Evolutionary conservation across 2,329 filamentous ascomycete genomes (phyloP).

Genomic region (Setomelanomma holmii): DNA sequence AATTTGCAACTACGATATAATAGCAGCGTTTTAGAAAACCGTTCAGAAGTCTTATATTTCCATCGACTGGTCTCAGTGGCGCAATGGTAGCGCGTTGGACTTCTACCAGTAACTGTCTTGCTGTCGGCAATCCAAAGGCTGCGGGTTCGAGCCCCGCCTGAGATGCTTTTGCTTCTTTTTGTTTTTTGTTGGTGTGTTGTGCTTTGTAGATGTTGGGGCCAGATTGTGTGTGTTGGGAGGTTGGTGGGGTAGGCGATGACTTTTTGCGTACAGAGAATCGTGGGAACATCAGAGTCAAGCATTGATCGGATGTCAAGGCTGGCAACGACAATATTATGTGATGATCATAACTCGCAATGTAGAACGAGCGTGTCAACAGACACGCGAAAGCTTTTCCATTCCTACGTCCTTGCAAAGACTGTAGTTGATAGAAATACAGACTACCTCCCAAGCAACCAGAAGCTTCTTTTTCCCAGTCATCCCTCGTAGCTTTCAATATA

Average conservation of each 20-base stretch:
- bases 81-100: constrained; percentile 46
- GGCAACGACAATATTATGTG: too few relatives aligned
- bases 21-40: constrained; percentile 2
- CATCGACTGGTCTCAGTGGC: constrained; percentile 34
- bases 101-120: constrained; percentile 23
- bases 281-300: too few relatives aligned
- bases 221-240: too few relatives aligned
- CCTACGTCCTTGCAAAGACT: not conserved
- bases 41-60: constrained; percentile 31
- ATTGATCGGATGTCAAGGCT: too few relatives aligned
- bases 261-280: too few relatives aligned
- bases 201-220: not conserved
- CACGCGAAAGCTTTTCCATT: constrained; percentile 14
- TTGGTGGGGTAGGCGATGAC: too few relatives aligned
- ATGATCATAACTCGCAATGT: too few relatives aligned
- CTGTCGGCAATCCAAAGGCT: constrained; percentile 37
- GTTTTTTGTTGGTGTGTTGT: not conserved
- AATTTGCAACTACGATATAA: not conserved
- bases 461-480: constrained; percentile 2
- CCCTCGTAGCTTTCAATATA: not conserved
- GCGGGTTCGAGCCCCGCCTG: constrained; percentile 44
- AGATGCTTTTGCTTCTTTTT: constrained; percentile 31
- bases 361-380: not conserved
- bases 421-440: constrained; percentile 5
- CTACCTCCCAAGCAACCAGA: not conserved